Conservation (phyloP, 2,329 filamentous ascomycete genomes). For the Epichloe baconii region DNA sequence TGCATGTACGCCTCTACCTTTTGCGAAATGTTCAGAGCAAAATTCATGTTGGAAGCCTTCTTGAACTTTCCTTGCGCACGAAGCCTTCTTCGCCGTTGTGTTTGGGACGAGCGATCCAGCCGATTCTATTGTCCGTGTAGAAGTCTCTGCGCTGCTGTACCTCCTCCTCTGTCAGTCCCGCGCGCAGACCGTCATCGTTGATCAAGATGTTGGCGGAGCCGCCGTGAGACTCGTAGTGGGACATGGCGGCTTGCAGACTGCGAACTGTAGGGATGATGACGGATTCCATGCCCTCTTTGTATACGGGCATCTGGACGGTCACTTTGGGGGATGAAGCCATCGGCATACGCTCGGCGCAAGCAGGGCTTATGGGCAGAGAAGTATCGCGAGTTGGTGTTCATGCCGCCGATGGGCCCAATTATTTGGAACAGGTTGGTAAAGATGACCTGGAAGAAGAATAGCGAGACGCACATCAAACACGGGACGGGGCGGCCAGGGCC, state of each 20-base stretch:
- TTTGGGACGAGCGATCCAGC: conserved; percentile 32
- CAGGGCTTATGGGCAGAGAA: conserved; percentile 27
- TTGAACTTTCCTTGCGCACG: conserved; percentile 51
- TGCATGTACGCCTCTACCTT: conserved; percentile 48
- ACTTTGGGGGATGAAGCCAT: conserved; percentile 23
- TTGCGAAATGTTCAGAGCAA: conserved; percentile 47
- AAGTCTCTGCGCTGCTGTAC: conserved; percentile 30
- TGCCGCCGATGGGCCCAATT: conserved; percentile 33
- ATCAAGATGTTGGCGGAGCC: conserved; percentile 40
- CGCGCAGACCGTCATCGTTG: conserved; percentile 50
- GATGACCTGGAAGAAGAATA: conserved; percentile 32
- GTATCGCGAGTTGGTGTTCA: conserved; percentile 30
- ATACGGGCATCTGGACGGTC: conserved; percentile 24
- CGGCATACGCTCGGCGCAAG: conserved; percentile 18
- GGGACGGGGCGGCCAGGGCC: conserved; percentile 22
- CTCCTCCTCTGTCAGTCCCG: conserved; percentile 29
- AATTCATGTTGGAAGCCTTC: conserved; percentile 69
- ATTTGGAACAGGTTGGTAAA: conserved; percentile 29
- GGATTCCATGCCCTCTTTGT: conserved; percentile 26
- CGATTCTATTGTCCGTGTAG: conserved; percentile 35
- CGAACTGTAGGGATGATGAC: conserved; percentile 37
- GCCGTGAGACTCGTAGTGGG: conserved; percentile 33
- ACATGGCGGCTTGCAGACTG: conserved; percentile 35
- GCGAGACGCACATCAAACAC: conserved; percentile 20
- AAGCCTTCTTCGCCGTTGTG: conserved; percentile 36